Evolutionary conservation across 2,329 filamentous ascomycete species (phyloP), one percentile per base, ranked within the genome.

Genomic region (Monosporascus cannonballus): DNA sequence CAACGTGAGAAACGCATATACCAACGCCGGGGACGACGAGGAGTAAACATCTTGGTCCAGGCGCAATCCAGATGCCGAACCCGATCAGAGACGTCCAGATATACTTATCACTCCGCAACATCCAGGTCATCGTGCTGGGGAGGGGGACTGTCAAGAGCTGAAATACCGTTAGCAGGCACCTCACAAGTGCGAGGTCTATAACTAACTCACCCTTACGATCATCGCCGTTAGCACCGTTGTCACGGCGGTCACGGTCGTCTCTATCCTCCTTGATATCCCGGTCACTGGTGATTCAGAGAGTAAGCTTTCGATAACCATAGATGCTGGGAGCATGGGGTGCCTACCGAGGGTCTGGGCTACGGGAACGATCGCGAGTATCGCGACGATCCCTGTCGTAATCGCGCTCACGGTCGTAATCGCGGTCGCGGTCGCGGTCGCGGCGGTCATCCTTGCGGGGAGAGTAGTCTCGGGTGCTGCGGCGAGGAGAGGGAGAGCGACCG

Each of bases 81-180:
- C 30, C 30, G 30, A 34, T 55, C 44, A 51, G 51, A 52, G 52
- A 54, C 52, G 45, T 41, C 56, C 51, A 51, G 51, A 45, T 56
- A 60, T 61, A 62, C 60, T 61, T 64, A 63, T 64, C 76, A 86
- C 75, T 97, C 94, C 66, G 92, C 93, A 67, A 94, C 92, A 71
- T 99, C 94, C 69, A 97, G 83, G 68, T 99, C 94, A 71, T 99
- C 94, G 67, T 96, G 90, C 63, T 85, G 86, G 58, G 89, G 86
- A 58, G 89, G 84, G 61, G 90, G 87, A 64, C 89, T 90, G 61
- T 95, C 90, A 64, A 87, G 75, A 68, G 81, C 77, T 78, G 56
- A 37, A 37, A 11, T 15, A 53, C 30, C 52, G 51, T 63, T 51
- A 63, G 60, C 58, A 38, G 54, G 42, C 45, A 48, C 36, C 37